Evolutionary conservation across 2,329 filamentous ascomycete genomes (phyloP), one percentile per base, ranked within the genome.

Genomic region (Cordyceps pruinosa): DNA sequence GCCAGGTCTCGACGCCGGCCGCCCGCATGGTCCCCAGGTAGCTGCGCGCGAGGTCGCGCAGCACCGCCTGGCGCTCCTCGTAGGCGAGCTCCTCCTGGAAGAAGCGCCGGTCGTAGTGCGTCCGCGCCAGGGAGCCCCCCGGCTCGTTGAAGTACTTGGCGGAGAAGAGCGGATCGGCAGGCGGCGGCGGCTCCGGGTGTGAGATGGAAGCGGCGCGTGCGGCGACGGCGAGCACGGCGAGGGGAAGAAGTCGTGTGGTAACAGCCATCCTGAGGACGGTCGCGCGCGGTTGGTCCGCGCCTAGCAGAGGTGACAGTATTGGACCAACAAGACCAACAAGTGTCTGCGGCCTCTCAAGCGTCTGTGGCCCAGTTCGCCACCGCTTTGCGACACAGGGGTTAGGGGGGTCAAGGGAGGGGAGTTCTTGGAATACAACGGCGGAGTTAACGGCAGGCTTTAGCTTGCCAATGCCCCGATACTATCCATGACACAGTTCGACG

Each of bases 1-100:
- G 83, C 90, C 90, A 94, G 0, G 90, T 93, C 72, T 93, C 88
- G 60, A 90, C 72, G 7, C 83, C 81, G 55, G 86, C 76, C 19
- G 80, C 75, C 45, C 77, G 74, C 69, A 89, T 87, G 57, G 82
- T 84, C 46, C 78, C 77, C 45, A 94, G 78, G 72, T 94, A 94
- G 52, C 88, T 85, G 61, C 85, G 82, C 62, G 91, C 81, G 62
- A 94, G 83, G 68, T 88, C 80, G 50, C 79, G 78, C 57, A 93
- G 79, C 6, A 83, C 83, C 28, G 81, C 74, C n/a, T 79, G 78
- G 65, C 88, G 84, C 61, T 86, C 80, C 39, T 82, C 81, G 70
- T 91, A 87, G 15, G 77, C 72, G 9, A 92, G 79, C n/a, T 77
- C 72, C 4, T 72, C 72, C 39, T 77, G 75, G 72, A 87, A 93